Conservation (phyloP, 2,329 filamentous ascomycete species). For the Ustulina deusta region DNA sequence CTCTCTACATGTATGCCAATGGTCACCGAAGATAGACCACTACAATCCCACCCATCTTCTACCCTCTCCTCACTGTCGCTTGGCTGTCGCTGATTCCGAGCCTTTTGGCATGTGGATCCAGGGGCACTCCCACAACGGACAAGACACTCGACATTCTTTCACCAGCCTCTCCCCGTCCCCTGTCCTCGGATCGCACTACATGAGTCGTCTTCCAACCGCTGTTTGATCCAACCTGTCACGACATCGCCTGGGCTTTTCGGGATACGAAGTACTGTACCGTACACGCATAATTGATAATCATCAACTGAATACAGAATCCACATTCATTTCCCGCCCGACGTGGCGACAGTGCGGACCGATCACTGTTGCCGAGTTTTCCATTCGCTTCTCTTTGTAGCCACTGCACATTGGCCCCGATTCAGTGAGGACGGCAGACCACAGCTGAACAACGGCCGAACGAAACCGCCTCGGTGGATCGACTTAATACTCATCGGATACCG, state of each 20-base stretch:
- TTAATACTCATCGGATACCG: constrained; percentile 26
- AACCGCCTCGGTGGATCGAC: constrained; percentile 16
- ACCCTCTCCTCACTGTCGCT: constrained; percentile 23
- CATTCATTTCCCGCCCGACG: constrained; percentile 21
- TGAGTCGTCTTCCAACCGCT: constrained; percentile 7
- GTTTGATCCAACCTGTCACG: constrained; percentile 15
- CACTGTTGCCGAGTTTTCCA: background rate
- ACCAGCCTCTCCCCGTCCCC: constrained; percentile 21
- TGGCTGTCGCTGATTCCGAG: constrained; percentile 29
- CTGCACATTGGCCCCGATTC: constrained; percentile 6
- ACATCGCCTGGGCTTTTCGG: constrained; percentile 14
- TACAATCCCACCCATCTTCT: constrained; percentile 22
- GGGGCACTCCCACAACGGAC: constrained; percentile 16
- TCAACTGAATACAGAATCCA: constrained; percentile 14
- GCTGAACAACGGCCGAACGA: constrained; percentile 9
- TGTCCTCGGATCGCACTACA: constrained; percentile 24
- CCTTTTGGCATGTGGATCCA: constrained; percentile 36
- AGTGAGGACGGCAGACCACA: constrained; percentile 6
- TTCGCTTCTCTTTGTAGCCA: constrained; percentile 12
- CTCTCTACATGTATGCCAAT: constrained; percentile 18
- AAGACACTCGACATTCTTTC: constrained; percentile 26
- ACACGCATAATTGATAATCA: constrained; percentile 35
- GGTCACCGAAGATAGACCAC: constrained; percentile 25
- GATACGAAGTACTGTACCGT: constrained; percentile 1
- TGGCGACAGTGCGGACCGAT: constrained; percentile 5